Percentiles rank a stretch among this genome's conserved stretches.
phyloP scores from a whole-genome alignment of 1,284 basidiomycete genomes.

The Grifola frondosa region DNA sequence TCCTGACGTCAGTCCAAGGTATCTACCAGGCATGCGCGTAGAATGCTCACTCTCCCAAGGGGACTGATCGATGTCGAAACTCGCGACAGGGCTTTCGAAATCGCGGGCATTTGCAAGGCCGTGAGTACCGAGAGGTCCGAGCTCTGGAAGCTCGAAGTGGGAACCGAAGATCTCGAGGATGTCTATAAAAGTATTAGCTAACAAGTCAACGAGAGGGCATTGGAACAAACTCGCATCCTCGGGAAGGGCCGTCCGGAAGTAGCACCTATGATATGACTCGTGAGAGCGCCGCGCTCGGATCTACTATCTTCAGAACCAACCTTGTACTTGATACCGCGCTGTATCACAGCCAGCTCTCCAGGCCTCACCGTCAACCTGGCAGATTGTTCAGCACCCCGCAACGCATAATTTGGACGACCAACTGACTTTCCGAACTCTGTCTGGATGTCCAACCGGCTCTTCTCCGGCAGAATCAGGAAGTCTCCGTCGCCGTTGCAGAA shows the following conservation, averaged over 20 bases:
- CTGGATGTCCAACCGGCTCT: slow-evolving; percentile 65
- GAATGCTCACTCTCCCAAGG: slow-evolving; percentile 63
- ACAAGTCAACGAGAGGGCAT: neutral
- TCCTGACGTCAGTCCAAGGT: neutral
- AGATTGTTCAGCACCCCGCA: neutral
- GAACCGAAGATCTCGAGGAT: slow-evolving; percentile 60
- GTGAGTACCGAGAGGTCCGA: slow-evolving; percentile 64
- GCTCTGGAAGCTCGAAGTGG: slow-evolving; percentile 64
- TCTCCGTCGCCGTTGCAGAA: slow-evolving; percentile 72
- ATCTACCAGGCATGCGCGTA: slow-evolving; percentile 20
- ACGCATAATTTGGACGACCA: neutral
- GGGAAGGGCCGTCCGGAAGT: slow-evolving; percentile 56
- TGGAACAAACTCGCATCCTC: slow-evolving; percentile 41
- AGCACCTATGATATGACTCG: slow-evolving; percentile 32
- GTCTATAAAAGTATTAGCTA: neutral
- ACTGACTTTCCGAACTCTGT: slow-evolving; percentile 67
- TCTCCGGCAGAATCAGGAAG: slow-evolving; percentile 66
- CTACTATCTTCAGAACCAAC: slow-evolving; percentile 31
- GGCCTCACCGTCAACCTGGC: slow-evolving; percentile 55
- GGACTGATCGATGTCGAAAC: slow-evolving; percentile 61
- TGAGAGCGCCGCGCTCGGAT: neutral
- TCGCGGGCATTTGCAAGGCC: slow-evolving; percentile 65
- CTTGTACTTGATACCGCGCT: slow-evolving; percentile 67
- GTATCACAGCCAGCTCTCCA: slow-evolving; percentile 63
- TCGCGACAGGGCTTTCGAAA: slow-evolving; percentile 63